These are phyloP conservation scores for Pythium myriotylum DNA, from an alignment of 352 stramenopile species.

Conservation along the genomic window DNA sequence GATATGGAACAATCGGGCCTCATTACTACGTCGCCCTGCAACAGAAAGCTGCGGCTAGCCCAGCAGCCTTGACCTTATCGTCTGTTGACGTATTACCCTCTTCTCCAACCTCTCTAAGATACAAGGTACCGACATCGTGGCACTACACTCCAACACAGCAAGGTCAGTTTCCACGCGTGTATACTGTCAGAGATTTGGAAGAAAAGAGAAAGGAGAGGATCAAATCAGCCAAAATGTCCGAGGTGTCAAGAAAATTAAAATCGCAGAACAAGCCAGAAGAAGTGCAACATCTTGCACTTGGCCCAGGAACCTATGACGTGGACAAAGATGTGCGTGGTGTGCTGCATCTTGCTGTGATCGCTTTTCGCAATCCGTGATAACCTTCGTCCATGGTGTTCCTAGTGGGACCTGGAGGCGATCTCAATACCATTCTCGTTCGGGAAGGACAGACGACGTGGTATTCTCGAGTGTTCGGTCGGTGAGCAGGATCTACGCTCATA, in stretches of 20 bases:
- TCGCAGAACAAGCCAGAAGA: slow-evolving; percentile 8
- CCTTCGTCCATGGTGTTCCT: too few relatives aligned
- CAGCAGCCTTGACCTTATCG: slow-evolving; percentile 9
- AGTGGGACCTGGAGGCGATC: slow-evolving; percentile 51
- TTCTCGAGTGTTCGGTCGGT: slow-evolving; percentile 39
- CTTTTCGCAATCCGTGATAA: too few relatives aligned
- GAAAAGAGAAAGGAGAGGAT: neutral
- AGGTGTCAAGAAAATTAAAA: neutral
- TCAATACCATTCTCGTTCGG: slow-evolving; percentile 51
- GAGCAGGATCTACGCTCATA: slow-evolving; percentile 12
- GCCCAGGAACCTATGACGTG: slow-evolving; percentile 58
- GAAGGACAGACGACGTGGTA: slow-evolving; percentile 45
- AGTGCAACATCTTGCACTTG: slow-evolving; percentile 37
- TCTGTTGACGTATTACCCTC: slow-evolving; percentile 4
- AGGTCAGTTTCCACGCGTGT: slow-evolving; percentile 49
- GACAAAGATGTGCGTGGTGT: slow-evolving; percentile 42
- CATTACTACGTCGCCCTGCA: slow-evolving; percentile 28
- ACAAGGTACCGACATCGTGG: slow-evolving; percentile 28
- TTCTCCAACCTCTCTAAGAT: slow-evolving; percentile 10
- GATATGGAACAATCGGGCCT: slow-evolving; percentile 44
- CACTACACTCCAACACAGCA: slow-evolving; percentile 42
- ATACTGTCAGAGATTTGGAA: slow-evolving; percentile 46
- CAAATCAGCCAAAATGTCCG: neutral
- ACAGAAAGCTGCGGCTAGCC: slow-evolving; percentile 6
- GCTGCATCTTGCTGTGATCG: too few relatives aligned